Percentiles rank a stretch among this genome's conserved stretches.
Evolutionary conservation across 805 yeast species (phyloP).

Genomic region (Barnettozyma californica): DNA sequence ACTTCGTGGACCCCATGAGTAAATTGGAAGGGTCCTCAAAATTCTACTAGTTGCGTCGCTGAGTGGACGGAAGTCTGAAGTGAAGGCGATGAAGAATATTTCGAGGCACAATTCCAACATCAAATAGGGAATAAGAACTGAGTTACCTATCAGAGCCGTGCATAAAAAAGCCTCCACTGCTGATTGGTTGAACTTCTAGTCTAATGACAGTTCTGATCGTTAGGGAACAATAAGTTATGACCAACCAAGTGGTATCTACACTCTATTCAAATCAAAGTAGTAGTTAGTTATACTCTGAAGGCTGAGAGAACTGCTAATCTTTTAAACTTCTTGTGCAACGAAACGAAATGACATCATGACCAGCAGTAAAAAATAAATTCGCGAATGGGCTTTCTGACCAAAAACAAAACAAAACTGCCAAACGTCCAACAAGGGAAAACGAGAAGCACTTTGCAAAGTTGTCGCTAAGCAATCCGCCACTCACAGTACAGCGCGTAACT

Average conservation of each 20-base stretch:
- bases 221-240: too few relatives aligned
- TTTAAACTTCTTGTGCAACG: not conserved
- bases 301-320: not conserved
- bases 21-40: too few relatives aligned
- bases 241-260: too few relatives aligned
- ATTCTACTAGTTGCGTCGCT: too few relatives aligned
- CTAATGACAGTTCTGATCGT: too few relatives aligned
- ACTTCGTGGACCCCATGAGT: not conserved
- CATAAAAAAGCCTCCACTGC: too few relatives aligned
- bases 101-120: too few relatives aligned
- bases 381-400: not conserved
- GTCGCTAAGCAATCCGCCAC: not conserved
- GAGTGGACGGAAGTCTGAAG: too few relatives aligned
- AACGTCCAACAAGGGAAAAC: not conserved
- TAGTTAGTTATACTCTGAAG: not conserved
- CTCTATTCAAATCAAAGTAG: too few relatives aligned
- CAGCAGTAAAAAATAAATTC: not conserved
- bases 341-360: not conserved
- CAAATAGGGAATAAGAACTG: too few relatives aligned
- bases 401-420: not conserved
- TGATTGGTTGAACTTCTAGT: too few relatives aligned
- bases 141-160: too few relatives aligned
- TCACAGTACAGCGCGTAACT: not conserved
- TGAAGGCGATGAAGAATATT: not conserved
- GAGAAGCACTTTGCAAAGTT: not conserved